A percentile compares a stretch with the other conserved stretches of the same genome.
Evolutionary conservation across 2,329 filamentous ascomycete genomes (phyloP).

Genomic region (Huntiella savannae): DNA sequence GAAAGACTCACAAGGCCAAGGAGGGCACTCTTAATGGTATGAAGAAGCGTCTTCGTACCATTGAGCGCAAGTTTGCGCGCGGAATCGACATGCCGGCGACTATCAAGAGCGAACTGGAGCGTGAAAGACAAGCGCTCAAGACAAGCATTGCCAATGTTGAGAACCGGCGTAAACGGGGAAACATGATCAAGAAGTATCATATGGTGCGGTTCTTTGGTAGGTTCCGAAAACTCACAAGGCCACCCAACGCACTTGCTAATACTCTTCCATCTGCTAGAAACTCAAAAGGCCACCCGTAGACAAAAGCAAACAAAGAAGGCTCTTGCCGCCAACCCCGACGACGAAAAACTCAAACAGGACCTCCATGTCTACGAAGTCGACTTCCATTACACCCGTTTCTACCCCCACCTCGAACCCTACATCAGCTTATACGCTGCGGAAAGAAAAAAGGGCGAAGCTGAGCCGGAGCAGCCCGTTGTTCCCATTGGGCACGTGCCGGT

Average conservation of each 20-base stretch:
- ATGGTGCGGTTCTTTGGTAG: constrained; percentile 71
- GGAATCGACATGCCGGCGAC: constrained; percentile 46
- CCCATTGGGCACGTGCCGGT: constrained; percentile 23
- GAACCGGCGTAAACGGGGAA: constrained; percentile 40
- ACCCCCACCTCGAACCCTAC: constrained; percentile 52
- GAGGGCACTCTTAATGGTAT: constrained; percentile 37
- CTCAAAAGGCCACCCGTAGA: constrained; percentile 51
- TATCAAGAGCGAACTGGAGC: constrained; percentile 48
- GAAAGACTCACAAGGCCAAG: constrained; percentile 25
- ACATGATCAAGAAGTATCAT: constrained; percentile 64
- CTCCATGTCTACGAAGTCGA: constrained; percentile 56
- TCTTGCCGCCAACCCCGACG: constrained; percentile 32
- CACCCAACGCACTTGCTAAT: too few relatives aligned
- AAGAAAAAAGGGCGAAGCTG: constrained; percentile 19
- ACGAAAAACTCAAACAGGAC: constrained; percentile 32
- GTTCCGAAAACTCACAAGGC: constrained; percentile 13
- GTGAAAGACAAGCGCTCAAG: constrained; percentile 48
- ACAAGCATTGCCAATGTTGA: constrained; percentile 41
- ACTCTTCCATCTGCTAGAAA: constrained; percentile 27
- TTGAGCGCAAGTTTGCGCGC: constrained; percentile 45
- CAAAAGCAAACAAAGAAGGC: constrained; percentile 42
- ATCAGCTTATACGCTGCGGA: constrained; percentile 37
- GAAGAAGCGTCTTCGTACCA: constrained; percentile 52
- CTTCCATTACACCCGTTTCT: constrained; percentile 55
- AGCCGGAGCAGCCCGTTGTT: constrained; percentile 20